Percentiles rank a stretch among this genome's conserved stretches.
Evolutionary conservation across 2,329 filamentous ascomycete genomes (phyloP).

Genomic region (Harringtonia lauricola): DNA sequence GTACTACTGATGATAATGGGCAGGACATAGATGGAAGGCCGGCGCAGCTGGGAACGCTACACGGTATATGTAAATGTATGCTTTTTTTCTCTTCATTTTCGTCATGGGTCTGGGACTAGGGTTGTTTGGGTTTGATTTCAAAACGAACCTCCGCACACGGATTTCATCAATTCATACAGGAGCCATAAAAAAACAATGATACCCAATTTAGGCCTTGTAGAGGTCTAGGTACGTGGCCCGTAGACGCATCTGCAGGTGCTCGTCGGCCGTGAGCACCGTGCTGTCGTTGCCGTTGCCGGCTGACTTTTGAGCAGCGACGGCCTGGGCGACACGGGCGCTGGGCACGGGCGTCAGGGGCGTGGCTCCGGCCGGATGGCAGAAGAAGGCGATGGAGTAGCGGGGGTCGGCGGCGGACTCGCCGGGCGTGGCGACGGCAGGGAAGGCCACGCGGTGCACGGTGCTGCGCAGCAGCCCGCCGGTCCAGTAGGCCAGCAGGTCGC

Average conservation of each 20-base stretch:
- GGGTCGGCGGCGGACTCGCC: constrained; percentile 39
- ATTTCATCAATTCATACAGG: too few relatives aligned
- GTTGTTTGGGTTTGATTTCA: too few relatives aligned
- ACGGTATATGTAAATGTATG: too few relatives aligned
- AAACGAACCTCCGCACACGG: too few relatives aligned
- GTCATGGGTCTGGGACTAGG: too few relatives aligned
- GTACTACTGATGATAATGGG: too few relatives aligned
- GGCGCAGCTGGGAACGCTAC: too few relatives aligned
- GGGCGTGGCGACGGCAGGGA: constrained; percentile 33
- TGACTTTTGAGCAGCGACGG: constrained; percentile 18
- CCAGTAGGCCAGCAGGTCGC: constrained; percentile 70
- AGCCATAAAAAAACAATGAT: too few relatives aligned
- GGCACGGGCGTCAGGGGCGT: constrained; percentile 46
- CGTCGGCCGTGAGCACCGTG: constrained; percentile 49
- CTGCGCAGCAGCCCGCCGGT: constrained; percentile 78
- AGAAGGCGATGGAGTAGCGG: constrained; percentile 57
- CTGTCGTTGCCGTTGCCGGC: constrained; percentile 21
- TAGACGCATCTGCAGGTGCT: constrained; percentile 52
- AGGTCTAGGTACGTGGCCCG: constrained; percentile 46
- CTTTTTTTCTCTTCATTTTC: too few relatives aligned
- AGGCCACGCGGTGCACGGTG: constrained; percentile 82
- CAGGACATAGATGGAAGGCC: too few relatives aligned
- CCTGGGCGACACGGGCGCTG: constrained; percentile 41
- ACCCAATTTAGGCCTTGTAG: constrained; percentile 34
- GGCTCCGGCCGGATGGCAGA: constrained; percentile 50